A percentile compares a stretch with the other conserved stretches of the same genome.
These are phyloP conservation scores for Beauveria bassiana DNA, from an alignment of 2,329 filamentous ascomycete species.

Conservation along the genomic window DNA sequence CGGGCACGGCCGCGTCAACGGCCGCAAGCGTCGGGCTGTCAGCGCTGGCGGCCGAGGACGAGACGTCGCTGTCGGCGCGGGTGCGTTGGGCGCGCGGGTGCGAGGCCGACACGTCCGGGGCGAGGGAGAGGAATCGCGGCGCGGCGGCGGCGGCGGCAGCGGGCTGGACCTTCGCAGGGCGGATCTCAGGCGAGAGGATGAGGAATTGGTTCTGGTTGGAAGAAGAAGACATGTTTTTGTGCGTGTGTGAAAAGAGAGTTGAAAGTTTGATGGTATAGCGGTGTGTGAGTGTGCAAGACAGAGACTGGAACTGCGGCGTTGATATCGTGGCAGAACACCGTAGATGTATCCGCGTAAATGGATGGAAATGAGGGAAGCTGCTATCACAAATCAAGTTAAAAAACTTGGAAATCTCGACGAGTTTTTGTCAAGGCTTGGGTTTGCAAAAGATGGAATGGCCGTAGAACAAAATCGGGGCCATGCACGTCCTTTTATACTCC, in stretches of 20 bases:
- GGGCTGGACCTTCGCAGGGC: background rate
- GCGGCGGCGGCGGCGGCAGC: background rate
- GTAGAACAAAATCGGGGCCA: background rate
- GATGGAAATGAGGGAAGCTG: background rate
- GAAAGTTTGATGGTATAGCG: background rate
- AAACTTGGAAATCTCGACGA: background rate
- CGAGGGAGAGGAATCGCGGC: conserved; percentile 45
- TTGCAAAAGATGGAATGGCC: background rate
- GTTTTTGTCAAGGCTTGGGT: background rate
- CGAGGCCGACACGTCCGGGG: conserved; percentile 49
- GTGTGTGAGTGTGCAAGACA: no score
- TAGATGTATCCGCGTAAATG: no score
- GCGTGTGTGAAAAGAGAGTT: background rate
- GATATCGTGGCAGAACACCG: no score
- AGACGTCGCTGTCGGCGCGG: conserved; percentile 17
- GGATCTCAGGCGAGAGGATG: background rate
- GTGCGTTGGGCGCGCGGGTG: conserved; percentile 39
- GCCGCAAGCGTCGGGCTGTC: conserved; percentile 19
- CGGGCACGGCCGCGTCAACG: conserved; percentile 36
- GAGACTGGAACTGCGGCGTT: no score
- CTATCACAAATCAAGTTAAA: background rate
- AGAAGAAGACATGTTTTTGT: conserved; percentile 4
- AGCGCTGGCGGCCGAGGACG: conserved; percentile 15
- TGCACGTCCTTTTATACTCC: conserved; percentile 3
- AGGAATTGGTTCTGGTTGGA: conserved; percentile 8